Conservation (phyloP, 192 early-diverging fungal species). For the Rhizoclosmatium globosum region DNA sequence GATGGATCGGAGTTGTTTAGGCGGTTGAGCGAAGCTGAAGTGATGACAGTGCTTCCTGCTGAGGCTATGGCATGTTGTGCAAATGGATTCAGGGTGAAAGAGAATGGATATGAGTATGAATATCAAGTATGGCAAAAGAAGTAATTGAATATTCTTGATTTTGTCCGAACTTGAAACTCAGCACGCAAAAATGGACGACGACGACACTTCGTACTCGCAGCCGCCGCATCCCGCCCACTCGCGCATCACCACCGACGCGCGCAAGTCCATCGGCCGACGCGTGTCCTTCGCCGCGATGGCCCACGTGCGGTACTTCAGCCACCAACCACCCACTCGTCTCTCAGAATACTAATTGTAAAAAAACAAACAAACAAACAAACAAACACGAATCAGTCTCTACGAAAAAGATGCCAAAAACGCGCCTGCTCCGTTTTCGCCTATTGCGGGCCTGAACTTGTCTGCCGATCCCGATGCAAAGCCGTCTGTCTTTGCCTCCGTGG, state of each 20-base stretch:
- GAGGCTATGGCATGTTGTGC: background rate
- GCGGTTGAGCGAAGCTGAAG: background rate
- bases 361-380: background rate
- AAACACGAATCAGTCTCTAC: conserved; percentile 4
- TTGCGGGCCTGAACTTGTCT: conserved; percentile 16
- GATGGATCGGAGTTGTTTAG: background rate
- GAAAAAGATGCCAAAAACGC: conserved; percentile 18
- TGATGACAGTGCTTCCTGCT: background rate
- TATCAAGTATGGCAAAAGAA: background rate
- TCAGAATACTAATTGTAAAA: background rate
- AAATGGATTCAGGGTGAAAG: background rate
- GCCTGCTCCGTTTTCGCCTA: conserved; percentile 11
- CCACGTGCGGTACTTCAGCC: conserved; percentile 24
- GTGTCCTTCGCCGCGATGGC: conserved; percentile 35
- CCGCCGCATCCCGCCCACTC: background rate
- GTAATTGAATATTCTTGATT: background rate
- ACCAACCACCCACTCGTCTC: background rate
- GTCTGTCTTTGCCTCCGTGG: background rate
- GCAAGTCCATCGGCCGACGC: conserved; percentile 39
- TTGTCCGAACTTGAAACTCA: background rate
- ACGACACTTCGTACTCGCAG: background rate
- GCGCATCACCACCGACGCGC: background rate
- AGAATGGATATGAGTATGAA: background rate
- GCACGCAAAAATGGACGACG: background rate
- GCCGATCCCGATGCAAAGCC: background rate